Evolutionary conservation across 257 asterid genomes (phyloP).

Genomic region (Mentha longifolia): DNA sequence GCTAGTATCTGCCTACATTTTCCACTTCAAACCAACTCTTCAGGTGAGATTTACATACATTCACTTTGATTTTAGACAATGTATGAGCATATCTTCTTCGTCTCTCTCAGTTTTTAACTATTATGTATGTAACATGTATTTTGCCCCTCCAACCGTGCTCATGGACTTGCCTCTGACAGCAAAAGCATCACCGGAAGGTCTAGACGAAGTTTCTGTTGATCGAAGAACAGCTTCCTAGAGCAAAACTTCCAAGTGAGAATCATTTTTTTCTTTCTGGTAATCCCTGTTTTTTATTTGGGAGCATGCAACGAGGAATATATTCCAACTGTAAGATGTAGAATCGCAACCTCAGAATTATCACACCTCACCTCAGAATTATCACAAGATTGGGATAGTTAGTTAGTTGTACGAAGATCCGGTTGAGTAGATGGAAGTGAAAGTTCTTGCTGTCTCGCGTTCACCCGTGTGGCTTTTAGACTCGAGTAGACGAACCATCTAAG

Average conservation of each 20-base stretch:
- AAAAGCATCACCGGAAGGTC: constrained; percentile 58
- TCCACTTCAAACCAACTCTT: constrained; percentile 85
- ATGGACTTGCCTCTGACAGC: constrained; percentile 69
- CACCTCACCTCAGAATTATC: no score
- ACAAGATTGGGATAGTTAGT: constrained; percentile 3
- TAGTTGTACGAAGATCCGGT: constrained; percentile 30
- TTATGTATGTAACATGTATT: constrained; percentile 73
- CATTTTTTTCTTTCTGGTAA: constrained; percentile 21
- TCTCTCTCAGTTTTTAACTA: not conserved
- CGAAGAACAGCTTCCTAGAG: constrained; percentile 60
- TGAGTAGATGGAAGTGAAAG: constrained; percentile 15
- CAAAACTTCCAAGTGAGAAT: constrained; percentile 21
- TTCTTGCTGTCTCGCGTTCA: constrained; percentile 32
- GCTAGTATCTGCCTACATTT: constrained; percentile 78
- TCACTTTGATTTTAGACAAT: constrained; percentile 4
- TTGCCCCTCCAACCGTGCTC: constrained; percentile 85
- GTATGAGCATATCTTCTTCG: not conserved
- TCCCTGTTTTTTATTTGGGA: constrained; percentile 15
- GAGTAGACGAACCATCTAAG: constrained; percentile 13
- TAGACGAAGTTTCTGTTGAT: constrained; percentile 67
- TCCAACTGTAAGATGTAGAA: constrained; percentile 34
- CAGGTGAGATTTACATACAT: constrained; percentile 51
- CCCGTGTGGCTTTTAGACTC: constrained; percentile 2
- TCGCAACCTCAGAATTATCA: constrained; percentile 16
- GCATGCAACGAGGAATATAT: constrained; percentile 4